Conservation (phyloP, 2,329 filamentous ascomycete species). For the Clonostachys chloroleuca region DNA sequence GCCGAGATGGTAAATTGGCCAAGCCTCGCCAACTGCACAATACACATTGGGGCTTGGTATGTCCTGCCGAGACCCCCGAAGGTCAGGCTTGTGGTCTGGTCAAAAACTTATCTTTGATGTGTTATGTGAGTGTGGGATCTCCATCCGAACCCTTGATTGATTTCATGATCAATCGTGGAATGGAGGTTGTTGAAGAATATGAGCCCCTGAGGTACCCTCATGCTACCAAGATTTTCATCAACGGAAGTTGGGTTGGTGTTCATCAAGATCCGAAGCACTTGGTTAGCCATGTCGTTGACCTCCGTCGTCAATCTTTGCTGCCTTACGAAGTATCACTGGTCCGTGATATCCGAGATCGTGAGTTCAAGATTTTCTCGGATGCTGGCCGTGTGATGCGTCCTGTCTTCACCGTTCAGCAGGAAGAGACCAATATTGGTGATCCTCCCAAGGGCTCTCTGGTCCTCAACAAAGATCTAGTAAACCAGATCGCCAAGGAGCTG, state of each 20-base stretch:
- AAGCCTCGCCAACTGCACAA: conserved; percentile 98
- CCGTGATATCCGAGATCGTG: conserved; percentile 91
- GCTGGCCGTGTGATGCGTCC: conserved; percentile 93
- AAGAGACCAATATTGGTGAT: conserved; percentile 64
- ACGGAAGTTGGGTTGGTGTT: conserved; percentile 96
- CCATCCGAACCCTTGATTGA: conserved; percentile 86
- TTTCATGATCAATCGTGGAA: conserved; percentile 92
- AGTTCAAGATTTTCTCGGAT: conserved; percentile 98
- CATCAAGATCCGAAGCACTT: conserved; percentile 85
- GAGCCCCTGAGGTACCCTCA: conserved; percentile 80
- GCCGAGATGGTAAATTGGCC: conserved; percentile 95
- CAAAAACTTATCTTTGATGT: conserved; percentile 97
- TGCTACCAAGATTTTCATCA: conserved; percentile 96
- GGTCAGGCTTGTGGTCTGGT: conserved; percentile 97
- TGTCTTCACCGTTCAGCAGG: conserved; percentile 88
- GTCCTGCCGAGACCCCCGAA: conserved; percentile 95
- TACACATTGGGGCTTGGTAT: conserved; percentile 97
- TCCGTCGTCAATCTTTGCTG: conserved; percentile 77
- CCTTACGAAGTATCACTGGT: conserved; percentile 92
- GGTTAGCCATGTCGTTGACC: conserved; percentile 70
- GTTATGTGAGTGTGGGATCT: conserved; percentile 93
- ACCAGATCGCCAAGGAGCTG: conserved; percentile 71
- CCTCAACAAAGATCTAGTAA: conserved; percentile 76
- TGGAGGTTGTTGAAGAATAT: conserved; percentile 96
- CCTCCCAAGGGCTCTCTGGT: conserved; percentile 65